Evolutionary conservation across 2,329 filamentous ascomycete species (phyloP).

Genomic region (Diaporthe australafricana): DNA sequence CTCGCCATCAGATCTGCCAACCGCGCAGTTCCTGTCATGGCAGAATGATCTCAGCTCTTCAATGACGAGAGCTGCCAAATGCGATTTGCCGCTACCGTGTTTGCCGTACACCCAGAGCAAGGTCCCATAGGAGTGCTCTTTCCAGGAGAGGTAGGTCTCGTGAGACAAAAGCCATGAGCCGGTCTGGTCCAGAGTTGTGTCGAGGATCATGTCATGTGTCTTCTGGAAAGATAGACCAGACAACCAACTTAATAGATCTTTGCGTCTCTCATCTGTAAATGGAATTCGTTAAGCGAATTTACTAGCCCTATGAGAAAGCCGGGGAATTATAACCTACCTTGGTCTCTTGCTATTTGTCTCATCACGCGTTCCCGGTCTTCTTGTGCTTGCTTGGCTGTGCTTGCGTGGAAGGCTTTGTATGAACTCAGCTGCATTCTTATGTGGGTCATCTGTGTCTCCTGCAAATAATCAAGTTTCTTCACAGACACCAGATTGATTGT

Average conservation of each 20-base stretch:
- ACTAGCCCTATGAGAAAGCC: background rate
- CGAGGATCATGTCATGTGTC: slow-evolving; percentile 1
- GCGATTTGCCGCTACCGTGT: slow-evolving; percentile 21
- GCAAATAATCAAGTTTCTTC: background rate
- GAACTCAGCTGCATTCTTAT: background rate
- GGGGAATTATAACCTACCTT: background rate
- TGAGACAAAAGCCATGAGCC: background rate
- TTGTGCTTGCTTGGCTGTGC: background rate
- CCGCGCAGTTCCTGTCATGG: background rate
- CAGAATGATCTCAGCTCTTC: slow-evolving; percentile 12
- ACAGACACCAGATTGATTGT: background rate
- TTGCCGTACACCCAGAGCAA: slow-evolving; percentile 19
- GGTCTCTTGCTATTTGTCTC: background rate
- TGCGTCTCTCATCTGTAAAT: background rate
- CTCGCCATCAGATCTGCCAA: background rate
- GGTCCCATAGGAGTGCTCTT: background rate
- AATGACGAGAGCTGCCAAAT: background rate
- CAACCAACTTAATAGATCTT: background rate
- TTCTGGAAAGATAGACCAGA: background rate
- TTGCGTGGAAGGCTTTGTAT: background rate
- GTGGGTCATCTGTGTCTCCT: slow-evolving; percentile 1
- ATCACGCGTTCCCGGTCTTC: background rate
- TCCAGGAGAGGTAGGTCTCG: slow-evolving; percentile 3
- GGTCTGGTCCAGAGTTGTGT: background rate
- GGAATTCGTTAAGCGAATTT: background rate